Evolutionary conservation across 164 flowering plant species (phyloP).

Genomic region (Euptelea pleiosperma): DNA sequence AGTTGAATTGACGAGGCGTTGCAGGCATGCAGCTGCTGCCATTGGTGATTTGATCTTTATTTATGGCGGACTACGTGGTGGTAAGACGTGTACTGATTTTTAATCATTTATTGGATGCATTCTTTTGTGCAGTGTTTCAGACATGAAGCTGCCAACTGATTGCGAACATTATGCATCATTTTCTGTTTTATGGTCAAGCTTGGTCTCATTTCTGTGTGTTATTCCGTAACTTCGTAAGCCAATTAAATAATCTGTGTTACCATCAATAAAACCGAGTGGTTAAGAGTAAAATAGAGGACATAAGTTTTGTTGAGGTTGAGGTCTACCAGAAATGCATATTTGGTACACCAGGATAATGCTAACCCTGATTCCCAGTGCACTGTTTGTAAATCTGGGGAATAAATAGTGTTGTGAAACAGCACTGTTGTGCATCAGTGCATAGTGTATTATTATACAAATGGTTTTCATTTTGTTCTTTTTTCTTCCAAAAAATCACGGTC

Average conservation of each 20-base stretch:
- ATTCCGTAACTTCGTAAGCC: not conserved
- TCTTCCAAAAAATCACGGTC: not conserved
- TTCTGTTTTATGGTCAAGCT: not conserved
- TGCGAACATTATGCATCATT: not conserved
- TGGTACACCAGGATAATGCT: no score
- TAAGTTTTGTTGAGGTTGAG: not conserved
- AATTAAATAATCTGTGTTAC: not conserved
- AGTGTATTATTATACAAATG: not conserved
- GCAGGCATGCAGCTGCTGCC: constrained; percentile 99
- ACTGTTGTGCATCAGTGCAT: no score
- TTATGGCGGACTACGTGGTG: constrained; percentile 99
- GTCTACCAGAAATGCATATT: no score
- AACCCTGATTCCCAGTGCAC: no score
- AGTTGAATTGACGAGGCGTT: constrained; percentile 93
- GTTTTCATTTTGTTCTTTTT: not conserved
- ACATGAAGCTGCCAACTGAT: not conserved
- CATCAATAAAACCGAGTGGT: not conserved
- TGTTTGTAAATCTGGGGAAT: not conserved
- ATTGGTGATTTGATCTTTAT: constrained; percentile 91
- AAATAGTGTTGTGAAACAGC: not conserved
- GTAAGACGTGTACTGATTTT: constrained; percentile 40
- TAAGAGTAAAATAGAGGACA: not conserved
- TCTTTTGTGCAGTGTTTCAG: not conserved
- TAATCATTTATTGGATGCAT: not conserved
- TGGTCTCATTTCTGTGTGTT: not conserved